Evolutionary conservation across 2,329 filamentous ascomycete genomes (phyloP).

Genomic region (Onygenales sp.): DNA sequence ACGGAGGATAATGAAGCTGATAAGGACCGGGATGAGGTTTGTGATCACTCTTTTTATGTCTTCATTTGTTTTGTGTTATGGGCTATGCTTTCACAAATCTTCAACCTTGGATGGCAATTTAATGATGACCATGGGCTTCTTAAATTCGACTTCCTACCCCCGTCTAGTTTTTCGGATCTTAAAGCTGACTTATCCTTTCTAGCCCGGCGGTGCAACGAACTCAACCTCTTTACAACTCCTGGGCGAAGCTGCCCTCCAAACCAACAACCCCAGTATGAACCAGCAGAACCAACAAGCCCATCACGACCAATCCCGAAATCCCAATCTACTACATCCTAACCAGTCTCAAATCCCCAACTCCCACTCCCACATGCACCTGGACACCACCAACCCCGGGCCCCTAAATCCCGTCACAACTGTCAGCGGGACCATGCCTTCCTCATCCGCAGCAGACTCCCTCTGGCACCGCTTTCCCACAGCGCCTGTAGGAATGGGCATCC

Average conservation of each 20-base stretch:
- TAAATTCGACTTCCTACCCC: neutral
- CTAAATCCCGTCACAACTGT: neutral
- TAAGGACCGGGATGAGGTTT: neutral
- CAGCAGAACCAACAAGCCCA: neutral
- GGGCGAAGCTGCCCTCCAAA: constrained; percentile 31
- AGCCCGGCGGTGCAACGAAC: neutral
- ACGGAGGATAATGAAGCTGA: neutral
- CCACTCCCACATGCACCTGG: neutral
- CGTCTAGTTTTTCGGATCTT: neutral
- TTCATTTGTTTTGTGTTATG: neutral
- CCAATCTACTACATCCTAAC: neutral
- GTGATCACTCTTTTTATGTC: neutral
- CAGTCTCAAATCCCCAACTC: neutral
- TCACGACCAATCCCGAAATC: neutral
- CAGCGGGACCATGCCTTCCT: neutral
- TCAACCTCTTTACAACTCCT: constrained; percentile 28
- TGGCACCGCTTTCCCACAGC: neutral
- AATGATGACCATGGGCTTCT: no score
- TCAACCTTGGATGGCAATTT: no score
- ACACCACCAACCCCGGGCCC: neutral
- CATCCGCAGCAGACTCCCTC: neutral
- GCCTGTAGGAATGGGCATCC: neutral
- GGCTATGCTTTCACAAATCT: no score
- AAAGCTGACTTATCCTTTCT: neutral
- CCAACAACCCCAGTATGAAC: neutral